phyloP scores from a whole-genome alignment of 805 yeast species.

The Myxozyma kluyveri region DNA sequence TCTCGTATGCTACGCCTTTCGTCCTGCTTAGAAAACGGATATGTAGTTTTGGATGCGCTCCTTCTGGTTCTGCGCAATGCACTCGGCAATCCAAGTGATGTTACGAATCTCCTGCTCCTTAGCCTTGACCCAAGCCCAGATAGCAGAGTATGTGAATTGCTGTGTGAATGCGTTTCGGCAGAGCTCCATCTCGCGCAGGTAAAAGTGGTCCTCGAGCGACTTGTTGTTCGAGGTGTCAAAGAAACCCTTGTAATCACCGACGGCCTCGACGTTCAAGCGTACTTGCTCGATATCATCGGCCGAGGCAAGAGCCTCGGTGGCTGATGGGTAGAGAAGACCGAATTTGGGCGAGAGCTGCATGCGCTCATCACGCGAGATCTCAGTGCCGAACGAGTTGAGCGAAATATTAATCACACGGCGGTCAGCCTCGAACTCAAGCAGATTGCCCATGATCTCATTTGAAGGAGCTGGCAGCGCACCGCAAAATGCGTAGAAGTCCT shows the following conservation, averaged over 20 bases:
- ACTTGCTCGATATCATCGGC: constrained; percentile 83
- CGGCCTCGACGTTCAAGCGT: constrained; percentile 35
- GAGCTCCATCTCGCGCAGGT: constrained; percentile 84
- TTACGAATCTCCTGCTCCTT: constrained; percentile 96
- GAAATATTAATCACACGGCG: constrained; percentile 90
- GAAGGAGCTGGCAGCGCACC: constrained; percentile 70
- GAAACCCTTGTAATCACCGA: constrained; percentile 37
- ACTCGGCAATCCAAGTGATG: constrained; percentile 99
- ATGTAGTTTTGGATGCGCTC: constrained; percentile 89
- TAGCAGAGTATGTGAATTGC: constrained; percentile 73
- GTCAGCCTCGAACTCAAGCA: constrained; percentile 90
- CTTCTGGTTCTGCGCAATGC: constrained; percentile 97
- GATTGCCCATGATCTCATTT: constrained; percentile 69
- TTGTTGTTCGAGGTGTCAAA: constrained; percentile 50
- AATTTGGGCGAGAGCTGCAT: constrained; percentile 69
- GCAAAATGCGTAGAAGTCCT: constrained; percentile 75
- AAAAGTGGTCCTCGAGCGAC: constrained; percentile 90
- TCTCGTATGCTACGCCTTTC: background rate
- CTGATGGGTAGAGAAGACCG: constrained; percentile 75
- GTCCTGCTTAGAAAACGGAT: constrained; percentile 59
- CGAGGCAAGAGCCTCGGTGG: constrained; percentile 62
- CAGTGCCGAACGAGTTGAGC: constrained; percentile 83
- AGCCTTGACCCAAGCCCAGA: constrained; percentile 96
- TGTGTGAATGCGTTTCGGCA: constrained; percentile 94
- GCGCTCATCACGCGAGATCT: constrained; percentile 71